phyloP scores from a whole-genome alignment of 2,329 filamentous ascomycete species.

The Fusarium ramigenum region DNA sequence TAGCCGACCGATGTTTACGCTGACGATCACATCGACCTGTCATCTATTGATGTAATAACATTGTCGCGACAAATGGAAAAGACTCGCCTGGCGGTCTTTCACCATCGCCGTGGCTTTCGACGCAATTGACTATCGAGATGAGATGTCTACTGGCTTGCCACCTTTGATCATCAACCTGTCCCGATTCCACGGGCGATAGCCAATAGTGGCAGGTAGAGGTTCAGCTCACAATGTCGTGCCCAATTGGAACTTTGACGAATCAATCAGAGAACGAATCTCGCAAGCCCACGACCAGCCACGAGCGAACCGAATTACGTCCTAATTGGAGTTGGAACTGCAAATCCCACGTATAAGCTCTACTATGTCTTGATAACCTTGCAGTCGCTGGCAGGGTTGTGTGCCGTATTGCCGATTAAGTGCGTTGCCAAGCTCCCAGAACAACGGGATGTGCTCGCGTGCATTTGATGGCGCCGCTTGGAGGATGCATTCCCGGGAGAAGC shows the following conservation, averaged over 20 bases:
- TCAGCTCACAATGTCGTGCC: slow-evolving; percentile 16
- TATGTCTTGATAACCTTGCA: slow-evolving; percentile 1
- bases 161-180: background rate
- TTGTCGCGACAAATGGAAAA: background rate
- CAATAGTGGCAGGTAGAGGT: slow-evolving; percentile 23
- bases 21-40: background rate
- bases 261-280: background rate
- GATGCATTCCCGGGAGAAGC: slow-evolving; percentile 31
- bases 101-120: slow-evolving; percentile 37
- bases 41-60: slow-evolving; percentile 12
- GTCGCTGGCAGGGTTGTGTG: slow-evolving; percentile 19
- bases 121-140: slow-evolving; percentile 31
- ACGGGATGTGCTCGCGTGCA: slow-evolving; percentile 25
- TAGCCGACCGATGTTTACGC: background rate
- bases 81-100: slow-evolving; percentile 15
- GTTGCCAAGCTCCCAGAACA: slow-evolving; percentile 30
- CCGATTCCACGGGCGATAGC: background rate
- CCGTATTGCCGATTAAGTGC: slow-evolving; percentile 41
- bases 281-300: slow-evolving; percentile 1
- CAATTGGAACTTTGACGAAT: slow-evolving; percentile 20
- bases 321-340: slow-evolving; percentile 15
- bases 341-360: slow-evolving; percentile 21
- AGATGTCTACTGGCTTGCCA: background rate
- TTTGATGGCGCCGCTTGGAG: slow-evolving; percentile 27
- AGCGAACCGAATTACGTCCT: slow-evolving; percentile 12